Evolutionary conservation across 2,329 filamentous ascomycete species (phyloP).

Genomic region (Chrysoporthe deuterocubensis): DNA sequence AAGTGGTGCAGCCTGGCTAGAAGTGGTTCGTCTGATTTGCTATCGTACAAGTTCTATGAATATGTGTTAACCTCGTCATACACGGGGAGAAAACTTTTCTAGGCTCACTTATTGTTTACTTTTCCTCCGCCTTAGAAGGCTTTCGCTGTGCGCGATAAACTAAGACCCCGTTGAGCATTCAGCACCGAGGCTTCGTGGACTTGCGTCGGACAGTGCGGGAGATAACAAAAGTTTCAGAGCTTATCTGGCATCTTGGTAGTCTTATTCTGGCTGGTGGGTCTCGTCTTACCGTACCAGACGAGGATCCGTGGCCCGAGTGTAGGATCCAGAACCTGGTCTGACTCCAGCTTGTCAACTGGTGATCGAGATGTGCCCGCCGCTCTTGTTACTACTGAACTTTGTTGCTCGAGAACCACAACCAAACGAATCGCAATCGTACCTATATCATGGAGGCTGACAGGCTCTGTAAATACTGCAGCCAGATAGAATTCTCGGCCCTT

Average conservation of each 20-base stretch:
- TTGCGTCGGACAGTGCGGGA: too few relatives aligned
- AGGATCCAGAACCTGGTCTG: neutral
- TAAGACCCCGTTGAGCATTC: too few relatives aligned
- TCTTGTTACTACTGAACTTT: neutral
- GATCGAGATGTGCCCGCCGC: neutral
- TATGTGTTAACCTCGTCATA: too few relatives aligned
- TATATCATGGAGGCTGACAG: neutral
- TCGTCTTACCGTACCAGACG: too few relatives aligned
- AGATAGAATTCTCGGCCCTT: conserved; percentile 5
- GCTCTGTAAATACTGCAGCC: neutral
- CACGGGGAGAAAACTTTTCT: too few relatives aligned
- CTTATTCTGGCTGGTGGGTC: neutral
- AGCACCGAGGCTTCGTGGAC: too few relatives aligned
- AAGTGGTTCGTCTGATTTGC: too few relatives aligned
- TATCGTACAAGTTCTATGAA: too few relatives aligned
- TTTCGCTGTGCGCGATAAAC: too few relatives aligned
- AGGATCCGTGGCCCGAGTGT: neutral
- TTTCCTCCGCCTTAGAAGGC: too few relatives aligned
- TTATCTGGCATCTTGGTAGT: neutral
- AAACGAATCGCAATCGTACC: neutral
- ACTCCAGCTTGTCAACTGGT: neutral
- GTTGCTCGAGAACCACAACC: neutral
- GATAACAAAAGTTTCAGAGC: neutral
- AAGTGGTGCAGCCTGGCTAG: too few relatives aligned
- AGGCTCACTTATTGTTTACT: too few relatives aligned